Percentiles rank a stretch among this genome's conserved stretches.
Evolutionary conservation across 176 grass and related monocot genomes (phyloP).

Genomic region (Cenchrus americanus): DNA sequence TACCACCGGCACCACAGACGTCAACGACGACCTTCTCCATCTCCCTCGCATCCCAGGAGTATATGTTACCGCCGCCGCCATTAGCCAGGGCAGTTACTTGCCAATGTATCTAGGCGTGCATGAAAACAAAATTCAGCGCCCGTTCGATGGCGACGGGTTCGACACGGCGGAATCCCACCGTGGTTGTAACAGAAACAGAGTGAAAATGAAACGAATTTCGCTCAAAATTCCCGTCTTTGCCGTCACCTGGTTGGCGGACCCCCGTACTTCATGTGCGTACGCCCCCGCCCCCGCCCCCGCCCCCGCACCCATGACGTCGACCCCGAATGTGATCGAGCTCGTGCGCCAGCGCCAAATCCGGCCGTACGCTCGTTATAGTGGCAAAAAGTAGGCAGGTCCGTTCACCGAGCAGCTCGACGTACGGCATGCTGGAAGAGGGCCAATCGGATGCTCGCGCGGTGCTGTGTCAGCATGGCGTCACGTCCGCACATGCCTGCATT

Average conservation of each 20-base stretch:
- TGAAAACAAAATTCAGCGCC: background rate
- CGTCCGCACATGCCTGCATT: background rate
- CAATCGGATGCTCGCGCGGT: slow-evolving; percentile 2
- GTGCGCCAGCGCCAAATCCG: background rate
- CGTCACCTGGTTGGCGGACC: background rate
- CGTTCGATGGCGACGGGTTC: background rate
- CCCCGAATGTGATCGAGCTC: background rate
- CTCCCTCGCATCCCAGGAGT: background rate
- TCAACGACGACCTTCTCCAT: background rate
- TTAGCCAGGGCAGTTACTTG: slow-evolving; percentile 8
- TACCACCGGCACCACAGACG: background rate
- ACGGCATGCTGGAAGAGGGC: background rate
- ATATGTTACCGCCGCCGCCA: background rate
- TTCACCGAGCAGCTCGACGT: background rate
- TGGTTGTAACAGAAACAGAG: slow-evolving; percentile 13
- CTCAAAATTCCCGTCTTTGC: background rate
- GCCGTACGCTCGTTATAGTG: background rate
- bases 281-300: background rate
- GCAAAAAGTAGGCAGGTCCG: slow-evolving; percentile 35
- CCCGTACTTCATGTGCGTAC: background rate
- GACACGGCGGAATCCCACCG: background rate
- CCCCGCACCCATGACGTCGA: background rate
- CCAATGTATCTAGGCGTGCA: background rate
- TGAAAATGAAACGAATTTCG: slow-evolving; percentile 1
- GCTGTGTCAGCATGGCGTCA: slow-evolving; percentile 18